Evolutionary conservation across 768 basidiomycete species (phyloP), one percentile per base, ranked within the genome.

Genomic region (Boletus sensibilis): DNA sequence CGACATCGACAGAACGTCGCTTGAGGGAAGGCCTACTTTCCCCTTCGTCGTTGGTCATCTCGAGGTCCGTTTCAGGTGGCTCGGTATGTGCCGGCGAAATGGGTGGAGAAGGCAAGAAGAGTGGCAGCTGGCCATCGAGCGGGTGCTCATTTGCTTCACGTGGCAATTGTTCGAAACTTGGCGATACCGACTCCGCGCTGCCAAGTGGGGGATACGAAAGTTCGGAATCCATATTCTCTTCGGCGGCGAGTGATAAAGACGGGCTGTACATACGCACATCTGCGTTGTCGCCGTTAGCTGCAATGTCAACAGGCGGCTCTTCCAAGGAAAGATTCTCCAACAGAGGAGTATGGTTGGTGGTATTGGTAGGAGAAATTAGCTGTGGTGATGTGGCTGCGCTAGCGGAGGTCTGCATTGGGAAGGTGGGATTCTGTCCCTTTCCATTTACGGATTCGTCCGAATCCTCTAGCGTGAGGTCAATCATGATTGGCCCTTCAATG

Each of bases 101-200:
- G 1, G 75, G 68, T 7, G 76, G 76, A 39, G 80, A 82, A 37
- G 81, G 81, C 29, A 82, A 61, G 59, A 83, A 83, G 44, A 82
- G 68, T 29, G 81, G 82, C 14, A 75, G 58, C 47, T 65, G 71
- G 10, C 65, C 67, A 48, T 55, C 59, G 25, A 40, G 25, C 16
- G 12, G 31, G 18, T 41, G 55, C 16, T 50, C 58, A 33, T 42
- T 63, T 41, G 55, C 52, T 55, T 63, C 63, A 25, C 21, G 55
- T 42, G 61, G 56, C 14, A 52, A 53, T 25, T 42, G 45, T 8
- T 57, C 56, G 27, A 59, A 51, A 45, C 39, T 53, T 45, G 55
- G 35, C 27, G 39, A 43, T 34, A 46, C 53, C 9, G 50, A 39
- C 38, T 55, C 56, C n/a, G 18, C 29, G 25, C 16, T 29, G 16